Evolutionary conservation across 208 protist genomes (phyloP).

Genomic region (Leishmania aethiopica): DNA sequence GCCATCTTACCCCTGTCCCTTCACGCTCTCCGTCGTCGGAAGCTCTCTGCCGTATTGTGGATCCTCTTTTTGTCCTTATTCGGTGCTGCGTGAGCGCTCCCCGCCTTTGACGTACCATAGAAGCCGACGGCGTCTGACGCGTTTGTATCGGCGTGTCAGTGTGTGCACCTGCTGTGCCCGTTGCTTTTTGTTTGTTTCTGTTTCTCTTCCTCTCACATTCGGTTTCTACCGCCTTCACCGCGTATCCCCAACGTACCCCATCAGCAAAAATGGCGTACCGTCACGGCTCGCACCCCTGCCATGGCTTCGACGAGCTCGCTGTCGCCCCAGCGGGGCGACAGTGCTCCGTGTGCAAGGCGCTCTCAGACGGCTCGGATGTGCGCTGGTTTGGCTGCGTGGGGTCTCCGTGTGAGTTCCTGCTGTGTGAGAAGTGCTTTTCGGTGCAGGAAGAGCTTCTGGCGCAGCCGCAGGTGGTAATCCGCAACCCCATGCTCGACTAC

Average conservation of each 20-base stretch:
- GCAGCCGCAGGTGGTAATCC: slow-evolving; percentile 67
- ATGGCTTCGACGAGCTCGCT: slow-evolving; percentile 44
- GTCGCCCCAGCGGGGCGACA: slow-evolving; percentile 5
- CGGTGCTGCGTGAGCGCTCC: background rate
- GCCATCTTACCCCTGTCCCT: background rate
- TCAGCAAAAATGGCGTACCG: slow-evolving; percentile 16
- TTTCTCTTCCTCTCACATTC: background rate
- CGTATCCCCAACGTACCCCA: background rate
- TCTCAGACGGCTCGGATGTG: slow-evolving; percentile 43
- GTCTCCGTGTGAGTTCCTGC: slow-evolving; percentile 45
- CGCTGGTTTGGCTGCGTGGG: slow-evolving; percentile 64
- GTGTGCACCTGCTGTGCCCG: background rate
- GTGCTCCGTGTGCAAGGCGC: slow-evolving; percentile 72
- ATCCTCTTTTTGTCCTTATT: slow-evolving; percentile 6
- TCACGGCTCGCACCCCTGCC: slow-evolving; percentile 75
- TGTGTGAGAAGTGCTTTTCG: slow-evolving; percentile 83
- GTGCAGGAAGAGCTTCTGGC: slow-evolving; percentile 72
- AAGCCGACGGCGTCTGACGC: background rate
- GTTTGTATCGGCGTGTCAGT: background rate
- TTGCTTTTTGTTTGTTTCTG: background rate
- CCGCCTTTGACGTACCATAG: slow-evolving; percentile 6
- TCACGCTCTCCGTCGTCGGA: background rate
- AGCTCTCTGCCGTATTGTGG: background rate
- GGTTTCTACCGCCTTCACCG: background rate
- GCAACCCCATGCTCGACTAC: slow-evolving; percentile 56